These are phyloP conservation scores for Trypethelium eluteriae DNA, from an alignment of 495 filamentous ascomycete species.

Conservation along the genomic window DNA sequence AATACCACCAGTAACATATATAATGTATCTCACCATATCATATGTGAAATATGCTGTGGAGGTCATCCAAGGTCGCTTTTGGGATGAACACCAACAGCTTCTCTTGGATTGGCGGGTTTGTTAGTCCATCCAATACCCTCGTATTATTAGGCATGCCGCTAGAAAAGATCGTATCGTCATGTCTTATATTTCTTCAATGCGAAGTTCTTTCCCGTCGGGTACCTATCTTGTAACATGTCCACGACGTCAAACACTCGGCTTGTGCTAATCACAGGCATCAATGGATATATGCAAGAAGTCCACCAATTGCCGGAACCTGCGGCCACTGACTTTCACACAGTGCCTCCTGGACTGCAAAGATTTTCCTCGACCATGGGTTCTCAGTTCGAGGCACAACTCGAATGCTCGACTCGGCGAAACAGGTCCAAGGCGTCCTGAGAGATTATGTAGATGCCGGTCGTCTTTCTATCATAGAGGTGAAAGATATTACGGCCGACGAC, in stretches of 20 bases:
- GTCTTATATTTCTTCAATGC: no score
- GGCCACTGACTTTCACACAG: not conserved
- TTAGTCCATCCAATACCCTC: no score
- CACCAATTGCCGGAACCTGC: not conserved
- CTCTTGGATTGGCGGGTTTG: no score
- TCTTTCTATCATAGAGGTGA: not conserved
- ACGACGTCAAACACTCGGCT: not conserved
- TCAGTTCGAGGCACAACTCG: not conserved
- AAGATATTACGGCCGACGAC: not conserved
- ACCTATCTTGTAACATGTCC: not conserved
- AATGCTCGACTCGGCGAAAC: not conserved
- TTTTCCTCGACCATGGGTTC: not conserved
- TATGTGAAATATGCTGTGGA: no score
- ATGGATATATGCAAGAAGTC: not conserved
- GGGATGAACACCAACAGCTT: no score
- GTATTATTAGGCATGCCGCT: no score
- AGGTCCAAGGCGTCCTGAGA: not conserved
- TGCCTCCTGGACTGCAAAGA: conserved; percentile 1
- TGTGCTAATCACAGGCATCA: not conserved
- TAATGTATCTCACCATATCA: no score
- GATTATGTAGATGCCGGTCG: not conserved
- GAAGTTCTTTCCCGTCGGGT: not conserved
- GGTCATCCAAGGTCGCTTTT: no score
- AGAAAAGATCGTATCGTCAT: no score
- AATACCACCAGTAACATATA: no score